These are phyloP conservation scores for Calocybe indica DNA, from an alignment of 768 basidiomycete genomes.

Conservation along the genomic window DNA sequence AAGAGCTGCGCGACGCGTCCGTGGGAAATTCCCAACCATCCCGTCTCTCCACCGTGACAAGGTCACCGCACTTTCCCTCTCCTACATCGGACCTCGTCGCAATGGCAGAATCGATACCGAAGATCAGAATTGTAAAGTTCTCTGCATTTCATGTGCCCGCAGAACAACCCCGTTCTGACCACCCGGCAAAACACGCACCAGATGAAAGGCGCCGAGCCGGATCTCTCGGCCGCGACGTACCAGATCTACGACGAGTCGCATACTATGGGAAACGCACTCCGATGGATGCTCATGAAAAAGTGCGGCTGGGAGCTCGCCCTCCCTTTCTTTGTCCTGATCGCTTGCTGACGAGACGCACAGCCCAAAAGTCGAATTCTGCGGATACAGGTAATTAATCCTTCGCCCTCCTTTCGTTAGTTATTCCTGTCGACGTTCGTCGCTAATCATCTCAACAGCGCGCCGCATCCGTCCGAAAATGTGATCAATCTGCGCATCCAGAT, in stretches of 20 bases:
- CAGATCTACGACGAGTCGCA: constrained; percentile 92
- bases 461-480: constrained; percentile 95
- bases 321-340: not conserved
- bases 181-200: constrained; percentile 21
- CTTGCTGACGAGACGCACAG: constrained; percentile 31
- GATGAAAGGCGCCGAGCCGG: constrained; percentile 79
- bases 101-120: constrained; percentile 34
- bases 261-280: constrained; percentile 88
- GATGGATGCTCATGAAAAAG: constrained; percentile 99
- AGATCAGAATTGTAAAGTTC: constrained; percentile 35
- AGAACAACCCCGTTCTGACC: not conserved
- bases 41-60: too few species aligned
- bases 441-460: constrained; percentile 44
- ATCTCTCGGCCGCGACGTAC: constrained; percentile 86
- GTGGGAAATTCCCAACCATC: too few species aligned
- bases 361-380: constrained; percentile 96
- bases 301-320: constrained; percentile 27
- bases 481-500: constrained; percentile 99
- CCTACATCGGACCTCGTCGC: constrained; percentile 1
- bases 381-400: constrained; percentile 69
- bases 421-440: constrained; percentile 1
- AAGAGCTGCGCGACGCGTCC: too few species aligned
- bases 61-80: too few species aligned
- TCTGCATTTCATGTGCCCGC: not conserved
- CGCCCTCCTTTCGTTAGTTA: constrained; percentile 3